Conservation (phyloP, 192 early-diverging fungal genomes). For the Podila minutissima region DNA sequence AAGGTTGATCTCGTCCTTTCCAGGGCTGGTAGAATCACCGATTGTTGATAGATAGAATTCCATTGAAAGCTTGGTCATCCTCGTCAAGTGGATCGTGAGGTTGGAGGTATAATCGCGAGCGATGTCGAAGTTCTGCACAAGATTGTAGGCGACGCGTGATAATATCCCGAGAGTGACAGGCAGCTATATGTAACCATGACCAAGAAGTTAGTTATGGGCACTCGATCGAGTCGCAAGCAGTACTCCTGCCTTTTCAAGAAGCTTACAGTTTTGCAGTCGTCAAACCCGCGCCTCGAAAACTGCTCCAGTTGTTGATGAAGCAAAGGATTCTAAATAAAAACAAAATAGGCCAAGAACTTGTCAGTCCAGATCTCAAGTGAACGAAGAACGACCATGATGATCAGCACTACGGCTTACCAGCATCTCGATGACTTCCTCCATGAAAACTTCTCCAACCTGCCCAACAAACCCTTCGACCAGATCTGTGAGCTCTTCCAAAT, state of each 20-base stretch:
- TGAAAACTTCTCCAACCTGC: conserved; percentile 36
- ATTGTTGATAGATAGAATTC: conserved; percentile 25
- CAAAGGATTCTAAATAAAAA: conserved; percentile 26
- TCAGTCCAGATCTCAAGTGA: background rate
- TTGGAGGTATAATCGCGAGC: conserved; percentile 36
- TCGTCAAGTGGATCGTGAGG: conserved; percentile 20
- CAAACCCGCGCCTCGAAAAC: conserved; percentile 28
- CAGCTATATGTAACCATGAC: background rate
- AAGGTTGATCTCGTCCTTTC: conserved; percentile 27
- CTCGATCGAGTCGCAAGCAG: background rate
- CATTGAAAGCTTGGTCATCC: conserved; percentile 43
- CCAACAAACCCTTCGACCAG: conserved; percentile 48
- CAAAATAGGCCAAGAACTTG: background rate
- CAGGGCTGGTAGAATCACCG: conserved; percentile 16
- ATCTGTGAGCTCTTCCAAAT: conserved; percentile 35
- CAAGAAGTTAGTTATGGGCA: background rate
- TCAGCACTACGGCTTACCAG: conserved; percentile 15
- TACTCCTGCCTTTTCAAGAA: background rate
- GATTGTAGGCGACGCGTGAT: conserved; percentile 25
- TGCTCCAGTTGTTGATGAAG: conserved; percentile 31
- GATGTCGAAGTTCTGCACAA: conserved; percentile 41
- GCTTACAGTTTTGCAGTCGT: conserved; percentile 46
- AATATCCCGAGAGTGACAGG: conserved; percentile 42
- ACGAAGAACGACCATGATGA: background rate
- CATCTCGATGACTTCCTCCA: conserved; percentile 48